Evolutionary conservation across 1,284 basidiomycete genomes (phyloP).

Genomic region (Irpex lacteus): DNA sequence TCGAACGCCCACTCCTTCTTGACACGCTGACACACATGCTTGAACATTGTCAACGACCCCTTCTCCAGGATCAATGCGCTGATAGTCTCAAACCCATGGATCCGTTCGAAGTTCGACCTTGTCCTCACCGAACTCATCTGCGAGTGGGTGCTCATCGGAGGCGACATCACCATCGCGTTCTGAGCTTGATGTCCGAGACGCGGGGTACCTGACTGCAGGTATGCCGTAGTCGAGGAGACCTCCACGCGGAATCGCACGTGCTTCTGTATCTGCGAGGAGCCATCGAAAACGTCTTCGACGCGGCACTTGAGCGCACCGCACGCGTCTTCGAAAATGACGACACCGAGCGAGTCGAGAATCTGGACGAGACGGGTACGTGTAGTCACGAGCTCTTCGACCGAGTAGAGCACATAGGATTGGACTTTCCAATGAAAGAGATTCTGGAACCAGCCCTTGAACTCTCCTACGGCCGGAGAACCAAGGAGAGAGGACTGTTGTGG

Average conservation of each 20-base stretch:
- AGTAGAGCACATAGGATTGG: conserved; percentile 68
- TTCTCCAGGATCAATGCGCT: conserved; percentile 81
- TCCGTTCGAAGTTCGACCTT: conserved; percentile 12
- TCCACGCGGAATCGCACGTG: conserved; percentile 63
- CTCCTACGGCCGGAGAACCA: conserved; percentile 57
- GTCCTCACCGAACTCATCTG: conserved; percentile 11
- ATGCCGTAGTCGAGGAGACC: conserved; percentile 45
- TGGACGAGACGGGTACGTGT: conserved; percentile 66
- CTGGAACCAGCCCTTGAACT: conserved; percentile 82
- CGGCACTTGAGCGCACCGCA: conserved; percentile 58
- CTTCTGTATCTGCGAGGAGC: conserved; percentile 46
- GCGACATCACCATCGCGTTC: conserved; percentile 16
- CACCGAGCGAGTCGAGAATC: conserved; percentile 67
- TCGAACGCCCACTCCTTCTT: conserved; percentile 62
- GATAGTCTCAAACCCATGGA: conserved; percentile 24
- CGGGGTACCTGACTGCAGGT: conserved; percentile 16
- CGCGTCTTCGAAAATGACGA: conserved; percentile 55
- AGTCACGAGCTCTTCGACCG: conserved; percentile 54
- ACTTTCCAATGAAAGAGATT: conserved; percentile 76
- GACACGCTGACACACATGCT: conserved; percentile 67
- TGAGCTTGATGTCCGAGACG: conserved; percentile 16
- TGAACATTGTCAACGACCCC: conserved; percentile 82
- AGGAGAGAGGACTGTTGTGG: conserved; percentile 25
- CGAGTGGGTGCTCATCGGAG: conserved; percentile 11
- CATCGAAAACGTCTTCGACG: conserved; percentile 55